A percentile compares a stretch with the other conserved stretches of the same genome.
Conservation (phyloP, 805 yeast species). For the Candida fluviatilis region DNA sequence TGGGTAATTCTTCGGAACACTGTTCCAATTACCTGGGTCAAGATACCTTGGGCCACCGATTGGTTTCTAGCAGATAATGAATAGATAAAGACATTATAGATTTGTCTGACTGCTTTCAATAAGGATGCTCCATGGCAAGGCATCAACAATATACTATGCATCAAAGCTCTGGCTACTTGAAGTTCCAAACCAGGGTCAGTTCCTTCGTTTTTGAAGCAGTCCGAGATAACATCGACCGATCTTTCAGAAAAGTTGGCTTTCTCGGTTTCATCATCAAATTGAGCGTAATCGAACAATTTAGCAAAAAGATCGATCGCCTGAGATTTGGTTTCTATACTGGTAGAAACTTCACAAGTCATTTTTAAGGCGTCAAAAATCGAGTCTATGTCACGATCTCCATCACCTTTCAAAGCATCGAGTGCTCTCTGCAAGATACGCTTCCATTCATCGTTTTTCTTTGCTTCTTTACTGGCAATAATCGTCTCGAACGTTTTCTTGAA, state of each 20-base stretch:
- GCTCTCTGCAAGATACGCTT: slow-evolving; percentile 36
- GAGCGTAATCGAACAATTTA: slow-evolving; percentile 82
- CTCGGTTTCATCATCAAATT: slow-evolving; percentile 58
- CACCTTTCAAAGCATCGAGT: slow-evolving; percentile 36
- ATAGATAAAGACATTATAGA: slow-evolving; percentile 85
- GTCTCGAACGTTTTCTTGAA: slow-evolving; percentile 56
- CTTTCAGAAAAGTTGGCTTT: slow-evolving; percentile 66
- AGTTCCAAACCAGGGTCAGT: slow-evolving; percentile 86
- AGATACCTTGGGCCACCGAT: slow-evolving; percentile 90
- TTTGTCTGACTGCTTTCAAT: slow-evolving; percentile 86
- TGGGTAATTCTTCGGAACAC: slow-evolving; percentile 67
- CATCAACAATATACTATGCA: slow-evolving; percentile 79
- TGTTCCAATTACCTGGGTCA: slow-evolving; percentile 84
- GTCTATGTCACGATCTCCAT: slow-evolving; percentile 40
- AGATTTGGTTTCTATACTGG: slow-evolving; percentile 57
- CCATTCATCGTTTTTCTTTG: slow-evolving; percentile 45
- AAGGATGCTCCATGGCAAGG: slow-evolving; percentile 89
- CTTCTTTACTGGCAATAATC: slow-evolving; percentile 58
- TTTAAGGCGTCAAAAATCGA: slow-evolving; percentile 77
- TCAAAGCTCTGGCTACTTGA: slow-evolving; percentile 88
- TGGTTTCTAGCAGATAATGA: slow-evolving; percentile 82
- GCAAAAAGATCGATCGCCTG: slow-evolving; percentile 82
- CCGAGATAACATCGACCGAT: slow-evolving; percentile 78
- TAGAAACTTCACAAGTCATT: slow-evolving; percentile 63
- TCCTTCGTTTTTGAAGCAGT: slow-evolving; percentile 87